Base-by-base conservation (phyloP, 805 yeast species). In the Candida verbasci region DNA sequence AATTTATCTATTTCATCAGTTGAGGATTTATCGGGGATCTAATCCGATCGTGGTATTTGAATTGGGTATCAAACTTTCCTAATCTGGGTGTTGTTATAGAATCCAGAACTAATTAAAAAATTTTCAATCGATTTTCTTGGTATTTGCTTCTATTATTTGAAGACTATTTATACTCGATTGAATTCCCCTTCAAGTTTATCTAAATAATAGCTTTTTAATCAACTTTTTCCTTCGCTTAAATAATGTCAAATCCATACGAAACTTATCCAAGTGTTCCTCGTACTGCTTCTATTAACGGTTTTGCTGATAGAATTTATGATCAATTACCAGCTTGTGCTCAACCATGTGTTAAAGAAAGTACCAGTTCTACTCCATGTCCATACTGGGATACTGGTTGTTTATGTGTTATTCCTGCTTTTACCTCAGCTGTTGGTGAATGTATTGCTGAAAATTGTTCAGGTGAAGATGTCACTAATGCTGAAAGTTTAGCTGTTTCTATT, bases 301-400 rank as follows among this genome's bases (percentile, higher is more conserved):
- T 65, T 39, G 70, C 70, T 34, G 70, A 65, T 50, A 45, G 47
- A 35, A 56, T 65, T 39, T 58, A 58, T 43, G 52, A 35, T 42
- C 40, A 40, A n/a, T 49, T 58, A 37, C 68, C 70, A 14, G 42
- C 48, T 10, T 65, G 70, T 51, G 70, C 68, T 25, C 52, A 61
- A 40, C 29, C 41, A 3, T 65, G 70, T 53, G 58, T 63, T 18
- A 44, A 37, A 30, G 45, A 46, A 29, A 47, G 55, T 38, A 62
- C 69, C 31, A 57, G 58, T 8, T 44, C 47, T 29, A 62, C 69
- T 15, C 70, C 70, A 31, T 65, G 72, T 43, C 72, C 72, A 32
- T 62, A 63, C 58, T 65, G 70, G 70, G 72, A 65, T 46, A 57
- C 70, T 31, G 72, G 72, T 17, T 65, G 72, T 52, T 58, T 65